Conservation (phyloP, 139 green algal species). For the Nannochloris sp. region DNA sequence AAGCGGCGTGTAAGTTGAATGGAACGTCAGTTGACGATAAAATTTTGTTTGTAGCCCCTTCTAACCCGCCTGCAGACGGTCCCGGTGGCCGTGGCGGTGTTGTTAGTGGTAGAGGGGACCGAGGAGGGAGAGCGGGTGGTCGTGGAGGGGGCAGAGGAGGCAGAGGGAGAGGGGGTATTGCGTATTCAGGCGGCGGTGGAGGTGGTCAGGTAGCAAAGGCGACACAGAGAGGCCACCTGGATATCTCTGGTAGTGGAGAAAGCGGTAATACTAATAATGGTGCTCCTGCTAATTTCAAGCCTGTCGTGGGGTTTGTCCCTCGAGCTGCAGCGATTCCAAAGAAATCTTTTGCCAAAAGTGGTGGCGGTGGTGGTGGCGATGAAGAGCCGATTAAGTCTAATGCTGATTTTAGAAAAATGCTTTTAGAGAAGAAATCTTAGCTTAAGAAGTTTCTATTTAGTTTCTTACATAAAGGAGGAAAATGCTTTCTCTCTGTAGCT, state of each 20-base stretch:
- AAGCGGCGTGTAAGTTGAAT: conserved; percentile 36
- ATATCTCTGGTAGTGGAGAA: not conserved
- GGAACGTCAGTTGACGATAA: conserved; percentile 38
- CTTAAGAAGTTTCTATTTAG: not conserved
- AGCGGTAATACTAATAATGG: not conserved
- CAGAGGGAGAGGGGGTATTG: not conserved
- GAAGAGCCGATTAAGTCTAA: conserved; percentile 49
- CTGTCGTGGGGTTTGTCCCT: not conserved
- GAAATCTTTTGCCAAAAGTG: not conserved
- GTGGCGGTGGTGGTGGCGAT: not conserved
- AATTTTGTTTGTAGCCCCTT: conserved; percentile 54
- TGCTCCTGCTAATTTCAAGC: not conserved
- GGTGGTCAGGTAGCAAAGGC: not conserved
- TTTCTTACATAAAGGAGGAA: no score
- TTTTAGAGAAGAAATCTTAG: conserved; percentile 23
- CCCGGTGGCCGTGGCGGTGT: not conserved
- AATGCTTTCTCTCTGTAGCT: no score
- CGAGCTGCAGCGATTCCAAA: not conserved
- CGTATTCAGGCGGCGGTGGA: not conserved
- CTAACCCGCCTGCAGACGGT: conserved; percentile 35
- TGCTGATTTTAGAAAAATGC: conserved; percentile 67
- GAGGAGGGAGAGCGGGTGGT: not conserved
- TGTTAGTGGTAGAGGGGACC: not conserved
- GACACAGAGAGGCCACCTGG: not conserved
- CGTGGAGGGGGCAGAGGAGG: not conserved